Percentiles rank a stretch among this genome's conserved stretches.
Evolutionary conservation across 2,329 filamentous ascomycete species (phyloP).

Genomic region (Penicillium rolfsii): DNA sequence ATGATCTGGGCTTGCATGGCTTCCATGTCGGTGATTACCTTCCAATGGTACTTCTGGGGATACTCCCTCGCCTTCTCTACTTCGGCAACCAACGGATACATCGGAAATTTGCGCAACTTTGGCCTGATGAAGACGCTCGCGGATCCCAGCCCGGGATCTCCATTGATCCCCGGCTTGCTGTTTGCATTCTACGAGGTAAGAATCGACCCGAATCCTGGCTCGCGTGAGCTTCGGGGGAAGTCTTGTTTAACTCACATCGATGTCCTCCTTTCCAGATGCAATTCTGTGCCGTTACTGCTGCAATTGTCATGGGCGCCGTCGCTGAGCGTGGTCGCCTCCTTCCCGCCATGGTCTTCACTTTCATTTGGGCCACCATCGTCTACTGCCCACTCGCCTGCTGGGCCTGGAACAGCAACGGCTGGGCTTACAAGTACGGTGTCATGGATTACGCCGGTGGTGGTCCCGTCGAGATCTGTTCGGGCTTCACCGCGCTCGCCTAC

Average conservation of each 20-base stretch:
- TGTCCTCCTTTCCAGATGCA: conserved; percentile 68
- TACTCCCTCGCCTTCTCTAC: conserved; percentile 92
- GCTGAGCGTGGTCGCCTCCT: conserved; percentile 92
- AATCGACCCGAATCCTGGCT: neutral
- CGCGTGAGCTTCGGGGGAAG: neutral
- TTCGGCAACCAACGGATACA: conserved; percentile 82
- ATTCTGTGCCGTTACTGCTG: conserved; percentile 92
- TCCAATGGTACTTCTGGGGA: conserved; percentile 99
- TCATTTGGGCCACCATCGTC: conserved; percentile 94
- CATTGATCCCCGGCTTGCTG: conserved; percentile 83
- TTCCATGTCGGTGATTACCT: conserved; percentile 84
- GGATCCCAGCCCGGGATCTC: conserved; percentile 82
- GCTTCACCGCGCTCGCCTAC: conserved; percentile 90
- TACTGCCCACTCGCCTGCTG: conserved; percentile 97
- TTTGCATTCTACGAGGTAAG: conserved; percentile 91
- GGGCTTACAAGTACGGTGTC: conserved; percentile 87
- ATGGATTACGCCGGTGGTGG: conserved; percentile 96
- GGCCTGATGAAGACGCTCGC: conserved; percentile 84
- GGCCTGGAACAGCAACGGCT: conserved; percentile 94
- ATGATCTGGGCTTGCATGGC: conserved; percentile 98
- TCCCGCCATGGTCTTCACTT: conserved; percentile 92
- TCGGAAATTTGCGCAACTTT: conserved; percentile 87
- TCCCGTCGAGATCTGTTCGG: conserved; percentile 95
- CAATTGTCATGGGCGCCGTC: conserved; percentile 87
- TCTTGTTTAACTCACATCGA: neutral